Conservation (phyloP, 2,329 filamentous ascomycete genomes). For the Chaetoscypha palmicola region DNA sequence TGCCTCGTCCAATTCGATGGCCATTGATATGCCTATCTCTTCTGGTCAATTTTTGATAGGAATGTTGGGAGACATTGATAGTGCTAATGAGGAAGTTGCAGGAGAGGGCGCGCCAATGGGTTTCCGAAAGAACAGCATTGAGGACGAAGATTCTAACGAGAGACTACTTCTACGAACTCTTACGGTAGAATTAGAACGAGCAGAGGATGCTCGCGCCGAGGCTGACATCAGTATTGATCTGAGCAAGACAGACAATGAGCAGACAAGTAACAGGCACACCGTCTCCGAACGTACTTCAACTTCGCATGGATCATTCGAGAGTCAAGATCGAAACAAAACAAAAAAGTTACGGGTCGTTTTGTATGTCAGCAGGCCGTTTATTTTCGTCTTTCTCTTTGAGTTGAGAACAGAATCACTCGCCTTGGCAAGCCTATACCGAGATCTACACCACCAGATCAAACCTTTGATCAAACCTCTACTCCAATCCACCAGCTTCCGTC, state of each 20-base stretch:
- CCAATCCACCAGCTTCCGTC: slow-evolving; percentile 49
- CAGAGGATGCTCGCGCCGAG: slow-evolving; percentile 35
- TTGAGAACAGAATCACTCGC: slow-evolving; percentile 51
- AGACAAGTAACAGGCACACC: slow-evolving; percentile 7
- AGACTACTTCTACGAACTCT: slow-evolving; percentile 59
- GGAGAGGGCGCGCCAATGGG: slow-evolving; percentile 4
- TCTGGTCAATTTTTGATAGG: slow-evolving; percentile 59
- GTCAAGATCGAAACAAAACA: slow-evolving; percentile 47
- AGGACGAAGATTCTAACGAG: slow-evolving; percentile 22
- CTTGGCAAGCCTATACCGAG: slow-evolving; percentile 49
- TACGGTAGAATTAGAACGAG: slow-evolving; percentile 54
- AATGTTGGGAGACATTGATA: slow-evolving; percentile 55
- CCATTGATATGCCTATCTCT: slow-evolving; percentile 16
- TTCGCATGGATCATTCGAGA: slow-evolving; percentile 32
- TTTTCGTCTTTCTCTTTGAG: slow-evolving; percentile 69
- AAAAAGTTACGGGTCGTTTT: slow-evolving; percentile 61
- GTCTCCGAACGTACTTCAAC: slow-evolving; percentile 23
- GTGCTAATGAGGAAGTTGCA: slow-evolving; percentile 14
- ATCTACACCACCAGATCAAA: slow-evolving; percentile 53
- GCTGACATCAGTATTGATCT: slow-evolving; percentile 41
- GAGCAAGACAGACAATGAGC: slow-evolving; percentile 17
- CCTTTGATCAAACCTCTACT: slow-evolving; percentile 52
- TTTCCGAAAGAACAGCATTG: slow-evolving; percentile 31
- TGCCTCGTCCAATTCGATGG: not conserved
- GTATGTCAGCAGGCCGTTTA: slow-evolving; percentile 67